Evolutionary conservation across 2,329 filamentous ascomycete species (phyloP), one percentile per base, ranked within the genome.

Genomic region (Ophiostoma populinum): DNA sequence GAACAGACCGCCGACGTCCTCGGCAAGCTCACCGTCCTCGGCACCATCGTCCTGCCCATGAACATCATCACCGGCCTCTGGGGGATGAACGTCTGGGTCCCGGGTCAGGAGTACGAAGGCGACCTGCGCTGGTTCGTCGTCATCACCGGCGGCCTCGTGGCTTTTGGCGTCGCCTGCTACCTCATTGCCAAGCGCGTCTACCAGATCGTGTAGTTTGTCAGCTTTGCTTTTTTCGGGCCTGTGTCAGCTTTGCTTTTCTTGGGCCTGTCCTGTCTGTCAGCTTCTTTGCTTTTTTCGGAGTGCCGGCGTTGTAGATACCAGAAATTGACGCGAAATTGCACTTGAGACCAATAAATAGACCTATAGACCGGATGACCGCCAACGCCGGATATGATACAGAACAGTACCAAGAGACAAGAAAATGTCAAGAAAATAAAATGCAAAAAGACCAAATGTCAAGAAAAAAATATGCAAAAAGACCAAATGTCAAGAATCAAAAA

Each of bases 21-120:
- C 10, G 86, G 86, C 43, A 93, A 90, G 55, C 68, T 98, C 40
- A 95, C 90, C 0, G 90, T 98, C 1, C 65, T 98, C 1, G 90
- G 90, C 44, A 98, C 90, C 6, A 95, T 98, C 46, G 87, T 98
- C 3, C 62, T 98, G 38, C 90, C 90, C 9, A 93, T 98, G 86
- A 98, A 98, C 53, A 92, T 98, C 51, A 87, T 98, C 49, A 95
- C 90, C 3, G 90, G 90, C 46, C 74, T 95, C 48, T 98, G 87
- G 86, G 90, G 87, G 34, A 95, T 95, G 87, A 98, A 98, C 63
- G 80, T 87, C 24, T 83, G 82, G 63, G 90, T 98, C 0, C 90
- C 90, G 0, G 90, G 90, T 2, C 87, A 95, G 54, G 78, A 87
- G 30, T 61, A 75, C 40, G 83, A 92, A 44, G 67, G 65, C 12